Percentiles rank a stretch among this genome's conserved stretches.
Conservation (phyloP, 495 filamentous ascomycete genomes). For the Viridothelium virens region DNA sequence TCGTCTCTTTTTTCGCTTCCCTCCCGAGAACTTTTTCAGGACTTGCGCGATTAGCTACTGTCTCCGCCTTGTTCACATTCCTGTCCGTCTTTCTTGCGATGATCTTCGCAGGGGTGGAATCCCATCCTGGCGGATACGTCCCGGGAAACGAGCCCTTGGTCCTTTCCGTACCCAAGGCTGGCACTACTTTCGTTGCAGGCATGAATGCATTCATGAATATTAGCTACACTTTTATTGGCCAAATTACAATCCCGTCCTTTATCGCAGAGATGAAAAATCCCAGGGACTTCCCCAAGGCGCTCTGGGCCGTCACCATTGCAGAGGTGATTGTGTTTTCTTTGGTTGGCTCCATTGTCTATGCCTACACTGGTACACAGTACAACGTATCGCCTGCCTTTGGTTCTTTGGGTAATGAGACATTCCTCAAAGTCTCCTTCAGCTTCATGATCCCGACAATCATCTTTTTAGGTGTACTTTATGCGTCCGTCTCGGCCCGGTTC, state of each 20-base stretch:
- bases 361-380: conserved; percentile 76
- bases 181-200: conserved; percentile 70
- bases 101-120: conserved; percentile 67
- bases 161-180: conserved; percentile 49
- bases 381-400: conserved; percentile 75
- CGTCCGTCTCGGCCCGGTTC: conserved; percentile 79
- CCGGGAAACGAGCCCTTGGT: conserved; percentile 52
- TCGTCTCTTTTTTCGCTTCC: conserved; percentile 67
- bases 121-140: conserved; percentile 49
- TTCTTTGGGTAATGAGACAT: conserved; percentile 59
- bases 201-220: conserved; percentile 85
- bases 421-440: conserved; percentile 76
- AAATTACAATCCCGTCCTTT: conserved; percentile 84
- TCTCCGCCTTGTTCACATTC: conserved; percentile 77
- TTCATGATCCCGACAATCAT: conserved; percentile 92
- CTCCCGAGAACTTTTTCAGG: conserved; percentile 73
- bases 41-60: conserved; percentile 65
- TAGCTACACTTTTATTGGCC: conserved; percentile 85
- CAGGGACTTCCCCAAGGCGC: conserved; percentile 78
- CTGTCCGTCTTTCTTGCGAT: conserved; percentile 72
- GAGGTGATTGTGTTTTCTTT: conserved; percentile 75
- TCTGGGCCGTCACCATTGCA: conserved; percentile 78
- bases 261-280: conserved; percentile 89
- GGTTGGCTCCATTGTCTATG: conserved; percentile 69
- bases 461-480: conserved; percentile 81